Base-by-base conservation (phyloP, 2,329 filamentous ascomycete species). In the Fusarium sulawesiense region DNA sequence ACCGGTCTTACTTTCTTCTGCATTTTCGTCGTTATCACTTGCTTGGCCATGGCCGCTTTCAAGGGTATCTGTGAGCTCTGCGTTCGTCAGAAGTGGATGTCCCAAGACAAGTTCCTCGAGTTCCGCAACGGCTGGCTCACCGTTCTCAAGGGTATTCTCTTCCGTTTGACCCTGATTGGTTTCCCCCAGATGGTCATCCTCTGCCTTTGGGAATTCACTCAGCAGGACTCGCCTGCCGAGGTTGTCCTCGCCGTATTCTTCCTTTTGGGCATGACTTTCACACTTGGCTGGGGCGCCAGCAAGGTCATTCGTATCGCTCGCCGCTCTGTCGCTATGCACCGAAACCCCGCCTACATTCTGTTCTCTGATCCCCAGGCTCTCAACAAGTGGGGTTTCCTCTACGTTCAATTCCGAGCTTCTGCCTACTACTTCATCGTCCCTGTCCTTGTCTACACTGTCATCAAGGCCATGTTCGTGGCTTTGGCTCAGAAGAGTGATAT, bases 371-470 rank as follows among this genome's bases (percentile, higher is more conserved):
- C 94, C n/a, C 88, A 93, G 68, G 91, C 92, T 56, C 88, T 98
- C 70, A 97, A 98, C 88, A 97, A 97, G 83, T 98, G 94, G 95
- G 95, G 95, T 23, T 98, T 98, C 85, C 88, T 98, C 71, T 98
- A 98, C 78, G 93, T 98, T 42, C 94, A 97, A 80, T 98, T 97
- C 86, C 92, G 95, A 76, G 95, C 95, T 41, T 95, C 94, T 4
- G 93, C 94, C 41, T 98, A 97, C 86, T 98, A 97, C 84, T 98
- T 95, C 80, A 93, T 98, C 74, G 88, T 97, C 37, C 93, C 93
- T 1, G 83, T 91, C 56, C 85, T 98, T 60, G 81, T 83, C 56
- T 97, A 98, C 80, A 89, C 92, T 40, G 78, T 98, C n/a, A 76
- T 97, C 80, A 98, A 98, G 86, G 88, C 91, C 66, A 90, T 97